A percentile compares a stretch with the other conserved stretches of the same genome.
Evolutionary conservation across 2,329 filamentous ascomycete genomes (phyloP).

Genomic region (Stachybotrys chartarum): DNA sequence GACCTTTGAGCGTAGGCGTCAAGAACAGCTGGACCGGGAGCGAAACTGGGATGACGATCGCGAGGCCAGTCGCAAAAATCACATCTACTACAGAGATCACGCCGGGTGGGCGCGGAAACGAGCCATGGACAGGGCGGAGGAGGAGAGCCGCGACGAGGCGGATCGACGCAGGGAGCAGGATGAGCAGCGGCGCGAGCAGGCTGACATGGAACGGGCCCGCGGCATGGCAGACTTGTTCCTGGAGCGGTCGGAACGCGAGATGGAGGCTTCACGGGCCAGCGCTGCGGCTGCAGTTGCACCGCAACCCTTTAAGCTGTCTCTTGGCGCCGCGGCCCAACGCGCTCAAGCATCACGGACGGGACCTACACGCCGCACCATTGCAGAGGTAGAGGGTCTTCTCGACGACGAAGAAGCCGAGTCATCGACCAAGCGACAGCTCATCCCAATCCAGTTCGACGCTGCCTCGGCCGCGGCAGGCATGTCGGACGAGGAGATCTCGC

Average conservation of each 20-base stretch:
- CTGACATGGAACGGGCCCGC: constrained; percentile 68
- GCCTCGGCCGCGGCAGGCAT: constrained; percentile 55
- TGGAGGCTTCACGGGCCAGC: constrained; percentile 41
- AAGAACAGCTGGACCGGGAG: constrained; percentile 57
- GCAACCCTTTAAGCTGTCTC: constrained; percentile 84
- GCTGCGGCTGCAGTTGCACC: constrained; percentile 33
- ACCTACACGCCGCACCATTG: constrained; percentile 68
- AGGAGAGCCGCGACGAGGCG: constrained; percentile 70
- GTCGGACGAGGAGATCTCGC: constrained; percentile 79
- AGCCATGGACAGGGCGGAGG: constrained; percentile 62
- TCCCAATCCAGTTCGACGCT: constrained; percentile 77
- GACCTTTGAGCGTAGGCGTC: constrained; percentile 57
- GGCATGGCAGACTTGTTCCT: constrained; percentile 90
- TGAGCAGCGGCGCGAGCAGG: constrained; percentile 62
- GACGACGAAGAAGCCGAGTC: constrained; percentile 87
- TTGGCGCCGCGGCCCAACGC: constrained; percentile 80
- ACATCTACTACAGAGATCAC: constrained; percentile 83
- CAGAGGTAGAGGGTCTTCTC: constrained; percentile 87
- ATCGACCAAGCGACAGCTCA: constrained; percentile 64
- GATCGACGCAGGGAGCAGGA: constrained; percentile 74
- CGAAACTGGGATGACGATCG: constrained; percentile 84
- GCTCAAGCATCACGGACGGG: constrained; percentile 48
- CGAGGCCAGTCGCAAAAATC: constrained; percentile 64
- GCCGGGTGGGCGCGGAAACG: constrained; percentile 81
- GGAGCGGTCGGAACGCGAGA: constrained; percentile 72